Evolutionary conservation across 2,329 filamentous ascomycete genomes (phyloP), one percentile per base, ranked within the genome.

Genomic region (Fusarium illudens): DNA sequence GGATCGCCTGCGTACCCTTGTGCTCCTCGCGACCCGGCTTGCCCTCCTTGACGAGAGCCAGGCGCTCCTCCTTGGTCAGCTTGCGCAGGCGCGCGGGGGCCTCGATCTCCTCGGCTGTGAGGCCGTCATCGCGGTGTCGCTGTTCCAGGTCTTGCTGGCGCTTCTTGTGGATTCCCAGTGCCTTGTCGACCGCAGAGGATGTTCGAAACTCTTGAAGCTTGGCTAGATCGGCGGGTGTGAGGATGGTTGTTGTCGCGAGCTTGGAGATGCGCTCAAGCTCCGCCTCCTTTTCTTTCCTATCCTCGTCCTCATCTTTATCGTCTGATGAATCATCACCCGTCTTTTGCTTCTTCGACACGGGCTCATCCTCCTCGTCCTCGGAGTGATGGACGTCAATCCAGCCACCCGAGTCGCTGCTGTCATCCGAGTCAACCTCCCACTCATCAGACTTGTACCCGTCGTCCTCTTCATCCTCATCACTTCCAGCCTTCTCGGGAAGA

Each of bases 171-270:
- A 58, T 67, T 65, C 82, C 85, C 76, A 87, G 81, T 50, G 83
- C 84, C 65, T 92, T 90, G 67, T 91, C 88, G 48, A 98, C 82
- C 33, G 88, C 87, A 19, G 93, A 89, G 42, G 91, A 84, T 51
- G 92, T 84, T 48, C 93, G 92, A 22, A 99, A 89, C 79, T 97
- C 95, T 65, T 93, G 89, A 19, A 99, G 90, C 78, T 98, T 98
- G 71, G 92, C 90, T n/a, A 98, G 87, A 79, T 99, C 96, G 12
- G 96, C 96, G 0, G 96, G 96, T 0, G 96, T 99, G 65, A 99
- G 89, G 69, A 99, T 96, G 50, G 92, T 91, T 3, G 93, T 97
- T 0, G 93, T 97, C n/a, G 94, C 94, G 42, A 97, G 88, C 73
- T 89, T 93, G 12, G 90, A 89, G 69, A 89, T 86, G 65, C 83